These are phyloP conservation scores for Auricularia auricula-judae DNA, from an alignment of 768 basidiomycete genomes.

Conservation along the genomic window DNA sequence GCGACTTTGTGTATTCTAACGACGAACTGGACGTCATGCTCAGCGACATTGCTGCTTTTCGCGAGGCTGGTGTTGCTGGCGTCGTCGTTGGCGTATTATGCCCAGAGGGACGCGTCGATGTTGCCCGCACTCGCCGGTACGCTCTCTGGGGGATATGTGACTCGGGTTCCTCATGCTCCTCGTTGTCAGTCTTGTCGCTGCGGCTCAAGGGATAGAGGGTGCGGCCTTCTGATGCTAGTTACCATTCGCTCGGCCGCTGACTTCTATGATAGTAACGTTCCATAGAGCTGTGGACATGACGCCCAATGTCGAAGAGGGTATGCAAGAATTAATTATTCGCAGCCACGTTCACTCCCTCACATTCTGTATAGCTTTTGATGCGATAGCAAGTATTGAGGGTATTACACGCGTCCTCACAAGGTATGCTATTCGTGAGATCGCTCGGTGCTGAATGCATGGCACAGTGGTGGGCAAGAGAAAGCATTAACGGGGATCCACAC, in stretches of 20 bases:
- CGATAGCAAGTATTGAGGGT: constrained; percentile 45
- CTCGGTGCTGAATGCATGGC: constrained; percentile 39
- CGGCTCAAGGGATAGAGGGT: constrained; percentile 57
- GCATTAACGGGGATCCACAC: neutral
- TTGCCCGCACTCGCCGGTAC: constrained; percentile 44
- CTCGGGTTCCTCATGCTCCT: constrained; percentile 1
- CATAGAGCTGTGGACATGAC: constrained; percentile 76
- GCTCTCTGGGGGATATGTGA: constrained; percentile 9
- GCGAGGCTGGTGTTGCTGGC: constrained; percentile 47
- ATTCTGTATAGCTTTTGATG: constrained; percentile 24
- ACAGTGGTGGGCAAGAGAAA: constrained; percentile 23
- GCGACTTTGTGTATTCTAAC: constrained; percentile 66
- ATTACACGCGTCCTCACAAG: constrained; percentile 74
- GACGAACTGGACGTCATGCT: constrained; percentile 62
- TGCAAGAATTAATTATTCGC: constrained; percentile 1
- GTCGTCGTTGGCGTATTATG: constrained; percentile 59
- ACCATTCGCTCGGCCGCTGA: neutral
- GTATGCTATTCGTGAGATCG: constrained; percentile 22
- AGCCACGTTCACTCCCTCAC: neutral
- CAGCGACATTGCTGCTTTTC: constrained; percentile 52
- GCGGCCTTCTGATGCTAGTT: constrained; percentile 2
- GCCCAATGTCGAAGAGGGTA: constrained; percentile 41
- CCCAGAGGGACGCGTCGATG: constrained; percentile 46
- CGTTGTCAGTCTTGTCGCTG: constrained; percentile 38
- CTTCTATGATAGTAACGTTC: constrained; percentile 47